Base-by-base conservation (phyloP, 177 flowering plant species). In the Vitis hybrid region DNA sequence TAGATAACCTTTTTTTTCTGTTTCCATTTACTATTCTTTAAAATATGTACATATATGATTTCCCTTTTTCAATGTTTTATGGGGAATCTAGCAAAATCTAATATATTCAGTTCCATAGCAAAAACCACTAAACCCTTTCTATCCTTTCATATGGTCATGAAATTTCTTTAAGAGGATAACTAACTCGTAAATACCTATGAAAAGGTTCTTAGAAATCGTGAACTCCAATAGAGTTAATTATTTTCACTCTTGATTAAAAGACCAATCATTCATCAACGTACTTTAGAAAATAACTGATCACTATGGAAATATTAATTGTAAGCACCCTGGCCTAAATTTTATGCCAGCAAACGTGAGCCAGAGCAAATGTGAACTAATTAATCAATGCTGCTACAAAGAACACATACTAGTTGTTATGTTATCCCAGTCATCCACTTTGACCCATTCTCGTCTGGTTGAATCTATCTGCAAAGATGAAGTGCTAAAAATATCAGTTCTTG, bases 351-450 rank as follows among this genome's bases (percentile, higher is more conserved):
- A 13, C 9, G 4, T 18, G 55, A 19, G 21, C 21, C 21, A 19
- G 21, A 19, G 21, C 21, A 19, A 19, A 19, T 19, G 21, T 19
- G 21, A n/a, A 10, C 19, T 18, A 48, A 23, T 14, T 58, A 45
- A 21, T 6, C 40, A 15, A 13, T n/a, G 6, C 3, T 48, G 15
- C 9, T 11, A 18, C 23, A 62, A 73, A 54, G 11, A 17, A 32
- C 64, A 64, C 85, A 62, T 84, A 89, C 97, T 81, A 62, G 67
- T 76, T 12, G 79, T 84, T 60, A 91, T 83, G 74, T 72, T 79
- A 69, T 90, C 86, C 96, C 96, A 95, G 69, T 79, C 78, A 71
- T 77, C 81, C 66, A 90, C 98, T 82, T 82, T 95, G 63, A 90
- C 68, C 98, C 99, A 95, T 59, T 68, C 80, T 62, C 45, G 66